These are phyloP conservation scores for Rhynchospora breviuscula DNA, from an alignment of 176 grass and related monocot species.

Conservation along the genomic window DNA sequence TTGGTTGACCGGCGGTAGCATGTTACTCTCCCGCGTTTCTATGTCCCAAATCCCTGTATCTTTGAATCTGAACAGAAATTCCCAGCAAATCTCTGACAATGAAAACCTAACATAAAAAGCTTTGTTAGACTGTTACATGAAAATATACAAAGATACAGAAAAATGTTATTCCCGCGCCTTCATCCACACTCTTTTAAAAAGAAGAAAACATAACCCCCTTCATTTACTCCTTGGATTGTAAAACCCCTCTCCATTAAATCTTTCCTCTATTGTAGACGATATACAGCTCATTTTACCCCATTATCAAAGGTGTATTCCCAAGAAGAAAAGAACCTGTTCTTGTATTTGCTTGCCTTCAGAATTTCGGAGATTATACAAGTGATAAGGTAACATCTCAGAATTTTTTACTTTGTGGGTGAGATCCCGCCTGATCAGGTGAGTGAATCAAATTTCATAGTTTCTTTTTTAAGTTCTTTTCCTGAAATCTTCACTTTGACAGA, in stretches of 20 bases:
- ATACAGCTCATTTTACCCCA: background rate
- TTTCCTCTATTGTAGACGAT: background rate
- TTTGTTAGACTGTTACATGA: background rate
- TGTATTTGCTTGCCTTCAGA: background rate
- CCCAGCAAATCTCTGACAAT: background rate
- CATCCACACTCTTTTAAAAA: background rate
- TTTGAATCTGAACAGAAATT: background rate
- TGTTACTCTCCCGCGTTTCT: background rate
- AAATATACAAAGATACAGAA: background rate
- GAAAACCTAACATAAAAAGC: background rate
- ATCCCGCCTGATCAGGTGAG: background rate
- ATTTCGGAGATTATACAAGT: background rate
- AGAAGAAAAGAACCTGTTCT: background rate
- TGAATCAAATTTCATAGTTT: background rate
- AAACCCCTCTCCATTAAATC: constrained; percentile 1
- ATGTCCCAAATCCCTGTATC: background rate
- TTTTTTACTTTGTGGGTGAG: background rate
- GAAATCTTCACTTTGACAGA: background rate
- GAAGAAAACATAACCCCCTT: constrained; percentile 3
- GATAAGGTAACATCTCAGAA: background rate
- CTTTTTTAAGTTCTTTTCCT: background rate
- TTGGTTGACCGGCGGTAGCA: constrained; percentile 3
- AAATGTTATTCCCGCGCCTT: background rate
- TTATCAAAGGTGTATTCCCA: background rate
- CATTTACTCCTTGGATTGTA: background rate